Conservation (phyloP, 2,329 filamentous ascomycete species). For the Colletotrichum orbiculare region DNA sequence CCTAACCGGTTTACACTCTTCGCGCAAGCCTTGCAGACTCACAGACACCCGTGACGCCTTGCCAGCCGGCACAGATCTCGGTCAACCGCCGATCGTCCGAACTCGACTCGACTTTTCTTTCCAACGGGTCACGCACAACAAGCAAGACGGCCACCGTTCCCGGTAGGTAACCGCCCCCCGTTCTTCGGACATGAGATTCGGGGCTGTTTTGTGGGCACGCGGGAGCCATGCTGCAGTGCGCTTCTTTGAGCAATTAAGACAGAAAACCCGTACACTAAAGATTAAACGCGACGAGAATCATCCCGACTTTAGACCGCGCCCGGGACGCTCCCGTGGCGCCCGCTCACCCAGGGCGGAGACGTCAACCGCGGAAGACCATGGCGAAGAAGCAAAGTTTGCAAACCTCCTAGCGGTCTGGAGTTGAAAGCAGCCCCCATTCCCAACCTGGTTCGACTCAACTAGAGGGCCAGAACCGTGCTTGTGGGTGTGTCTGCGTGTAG, state of each 20-base stretch:
- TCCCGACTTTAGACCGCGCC: too few relatives aligned
- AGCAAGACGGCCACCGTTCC: too few relatives aligned
- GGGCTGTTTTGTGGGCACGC: background rate
- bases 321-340: too few relatives aligned
- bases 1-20: constrained; percentile 1
- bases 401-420: constrained; percentile 6
- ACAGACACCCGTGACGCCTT: constrained; percentile 4
- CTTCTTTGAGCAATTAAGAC: too few relatives aligned
- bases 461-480: too few relatives aligned
- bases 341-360: background rate
- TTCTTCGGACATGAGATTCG: constrained; percentile 8
- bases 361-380: background rate
- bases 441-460: too few relatives aligned
- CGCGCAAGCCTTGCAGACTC: background rate
- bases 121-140: too few relatives aligned
- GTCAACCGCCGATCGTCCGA: constrained; percentile 21
- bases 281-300: too few relatives aligned
- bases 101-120: background rate
- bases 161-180: background rate
- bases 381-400: background rate
- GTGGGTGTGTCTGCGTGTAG: background rate
- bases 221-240: too few relatives aligned
- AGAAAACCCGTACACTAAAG: too few relatives aligned
- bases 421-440: background rate
- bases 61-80: constrained; percentile 19